Base-by-base conservation (phyloP, 2,329 filamentous ascomycete genomes). In the Fusarium sp. region DNA sequence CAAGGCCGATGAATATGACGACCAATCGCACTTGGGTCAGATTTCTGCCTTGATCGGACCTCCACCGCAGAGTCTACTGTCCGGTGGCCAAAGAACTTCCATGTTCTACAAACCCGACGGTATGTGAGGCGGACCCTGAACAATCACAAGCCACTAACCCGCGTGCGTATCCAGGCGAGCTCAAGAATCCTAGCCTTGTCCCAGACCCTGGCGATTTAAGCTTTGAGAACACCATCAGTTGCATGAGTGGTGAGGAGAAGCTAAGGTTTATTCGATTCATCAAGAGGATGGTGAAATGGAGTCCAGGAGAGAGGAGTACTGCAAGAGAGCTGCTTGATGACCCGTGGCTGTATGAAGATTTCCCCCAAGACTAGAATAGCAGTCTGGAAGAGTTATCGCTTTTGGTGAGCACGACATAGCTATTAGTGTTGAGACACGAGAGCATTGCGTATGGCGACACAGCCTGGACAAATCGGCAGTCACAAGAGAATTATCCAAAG, bases 301-400 rank as follows among this genome's bases (percentile, higher is more conserved):
- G 73, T 22, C 79, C 79, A 1, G 77, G 79, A 56, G 62, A 80
- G 38, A 73, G 79, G 13, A 75, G 76, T 34, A 80, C 79, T 5
- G 77, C 78, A 18, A 76, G 73, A 50, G 78, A 81, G 57, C 57
- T 81, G 42, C 71, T 81, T 3, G 68, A 80, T 14, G 79, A 81
- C 32, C 78, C 79, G 5, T 81, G 79, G 78, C 64, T 81, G 2
- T n/a, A 55, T 30, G 11, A 41, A 7, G 26, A 41, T 17, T 30
- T 55, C 10, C 20, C 52, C 14, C 52, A 41, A 30, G 52, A 41
- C 15, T 55, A 55, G 24, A 32, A 32, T 8, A 50, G 44, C 44
- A 47, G 24, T 0, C 18, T 12, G 24, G 24, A 47, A 28, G 24
- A 24, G 24, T 10, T 14, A 24, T 24, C 44, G 18, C 13, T 6